Base-by-base conservation (phyloP, 352 stramenopile genomes). In the Pythium sp. region DNA sequence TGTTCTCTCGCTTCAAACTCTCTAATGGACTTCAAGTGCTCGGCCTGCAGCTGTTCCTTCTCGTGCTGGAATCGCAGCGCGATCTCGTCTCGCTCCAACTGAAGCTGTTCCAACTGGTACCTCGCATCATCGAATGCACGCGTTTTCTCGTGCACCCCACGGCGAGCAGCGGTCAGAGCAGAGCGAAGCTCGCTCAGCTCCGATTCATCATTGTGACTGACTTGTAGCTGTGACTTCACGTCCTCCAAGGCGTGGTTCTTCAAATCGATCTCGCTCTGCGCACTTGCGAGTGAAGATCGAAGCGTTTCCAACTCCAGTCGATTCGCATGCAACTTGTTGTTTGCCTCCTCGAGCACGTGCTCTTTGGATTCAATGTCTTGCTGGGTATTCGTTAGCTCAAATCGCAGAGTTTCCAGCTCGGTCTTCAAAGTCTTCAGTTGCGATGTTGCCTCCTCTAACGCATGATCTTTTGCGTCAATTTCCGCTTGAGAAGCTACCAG, bases 31-130 rank as follows among this genome's bases (percentile, higher is more conserved):
- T 56, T 69, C 15, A 54, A n/a, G 28, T 70, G 62, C 30, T 56
- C 75, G 15, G 74, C 58, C 38, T 82, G 63, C 4, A 84, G 67
- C n/a, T 76, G 49, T 26, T 70, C 53, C 9, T 70, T 69, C 43
- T 78, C 69, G 26, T 57, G 38, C 28, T 67, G 41, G 3, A 61
- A 59, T 2, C 57, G 55, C 53, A 62, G 51, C 38, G 26, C 22
- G 12, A 64, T 14, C 38, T 69, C 59, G 51, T 72, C 34, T 58
- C 72, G 18, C 14, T 73, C 64, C 20, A 67, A 49, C 53, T 69
- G 41, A 28, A 69, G 46, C 28, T 30, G 61, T 15, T 69, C 64
- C 14, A 69, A 6, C 22, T 58, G 34, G 11, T 32, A 22, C 8
- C 12, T 34, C 11, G 32, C 43, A 30, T 51, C 64, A 15, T 65